Base-by-base conservation (phyloP, 768 basidiomycete species). In the Boletus eberwhitei region DNA sequence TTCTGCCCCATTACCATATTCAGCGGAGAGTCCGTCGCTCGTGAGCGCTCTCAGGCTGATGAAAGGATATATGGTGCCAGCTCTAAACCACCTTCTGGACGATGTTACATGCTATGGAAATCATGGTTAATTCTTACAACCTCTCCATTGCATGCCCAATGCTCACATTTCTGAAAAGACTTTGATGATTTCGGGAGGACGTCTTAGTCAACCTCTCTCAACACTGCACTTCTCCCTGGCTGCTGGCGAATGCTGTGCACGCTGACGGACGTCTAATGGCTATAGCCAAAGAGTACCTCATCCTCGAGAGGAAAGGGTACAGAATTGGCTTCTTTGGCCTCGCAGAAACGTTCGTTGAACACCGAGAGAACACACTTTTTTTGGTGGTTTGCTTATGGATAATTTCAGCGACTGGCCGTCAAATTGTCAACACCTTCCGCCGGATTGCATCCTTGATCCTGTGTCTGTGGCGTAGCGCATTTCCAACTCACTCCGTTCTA, bases 211-310 rank as follows among this genome's bases (percentile, higher is more conserved):
- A 56, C 16, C 48, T 58, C 29, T 52, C 56, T 8, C 32, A 24
- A 48, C n/a, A 40, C 42, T 58, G 46, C 29, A 34, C 34, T 21
- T 50, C 61, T 52, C 59, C 59, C 3, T 54, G 54, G 52, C 31
- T 63, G 12, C 50, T 52, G 13, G 52, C 37, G 12, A 61, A 61
- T 19, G 48, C 50, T 11, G 59, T 52, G n/a, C 57, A 54, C 8
- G 31, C 44, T 2, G 46, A 45, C 11, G 45, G 55, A 39, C 35
- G 40, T 24, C 36, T 38, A 35, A 41, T 55, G 39, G 52, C 54
- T 4, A 42, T 35, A 2, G 38, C 53, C 48, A 50, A 56, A 50
- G 58, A 52, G 6, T 32, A 56, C n/a, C 43, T 47, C 32, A 47
- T 52, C 4, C 44, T 57, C 19, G 50, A 59, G 22, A 39, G 48